These are phyloP conservation scores for Marasmius sp. DNA, from an alignment of 1,284 basidiomycete genomes.

Conservation along the genomic window DNA sequence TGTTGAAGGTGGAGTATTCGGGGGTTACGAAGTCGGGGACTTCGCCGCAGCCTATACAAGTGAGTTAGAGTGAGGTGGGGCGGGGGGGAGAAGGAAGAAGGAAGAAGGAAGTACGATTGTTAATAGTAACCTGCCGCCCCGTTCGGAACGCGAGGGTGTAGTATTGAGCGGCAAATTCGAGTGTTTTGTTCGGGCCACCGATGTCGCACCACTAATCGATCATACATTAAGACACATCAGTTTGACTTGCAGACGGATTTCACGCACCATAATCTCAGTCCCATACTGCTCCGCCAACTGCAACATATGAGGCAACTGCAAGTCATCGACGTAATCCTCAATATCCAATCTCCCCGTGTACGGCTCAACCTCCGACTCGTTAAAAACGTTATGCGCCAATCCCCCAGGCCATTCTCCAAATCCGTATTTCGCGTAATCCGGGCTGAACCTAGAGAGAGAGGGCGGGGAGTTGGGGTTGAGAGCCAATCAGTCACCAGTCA, in stretches of 20 bases:
- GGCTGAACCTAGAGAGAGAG: conserved; percentile 47
- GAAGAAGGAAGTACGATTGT: conserved; percentile 46
- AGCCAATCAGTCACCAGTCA: too few relatives aligned
- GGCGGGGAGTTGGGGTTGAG: too few relatives aligned
- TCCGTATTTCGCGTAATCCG: conserved; percentile 52
- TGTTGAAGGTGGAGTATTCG: conserved; percentile 52
- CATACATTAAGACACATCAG: too few relatives aligned
- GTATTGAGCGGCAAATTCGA: conserved; percentile 49
- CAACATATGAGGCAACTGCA: conserved; percentile 58
- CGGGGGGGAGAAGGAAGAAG: not conserved
- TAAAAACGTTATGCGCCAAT: conserved; percentile 51
- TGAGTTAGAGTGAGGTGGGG: not conserved
- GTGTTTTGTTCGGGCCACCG: conserved; percentile 51
- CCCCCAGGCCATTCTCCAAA: conserved; percentile 52
- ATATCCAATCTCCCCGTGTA: conserved; percentile 54
- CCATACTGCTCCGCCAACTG: conserved; percentile 50
- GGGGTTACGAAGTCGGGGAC: conserved; percentile 58
- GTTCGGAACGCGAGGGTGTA: conserved; percentile 48
- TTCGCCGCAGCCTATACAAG: conserved; percentile 36
- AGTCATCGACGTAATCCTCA: conserved; percentile 50
- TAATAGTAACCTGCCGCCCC: conserved; percentile 55
- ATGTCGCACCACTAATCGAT: conserved; percentile 65
- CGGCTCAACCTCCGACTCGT: conserved; percentile 46
- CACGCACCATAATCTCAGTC: conserved; percentile 53
- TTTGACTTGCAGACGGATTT: too few relatives aligned